phyloP scores from a whole-genome alignment of 2,329 filamentous ascomycete genomes.

The Gremmenia infestans region DNA sequence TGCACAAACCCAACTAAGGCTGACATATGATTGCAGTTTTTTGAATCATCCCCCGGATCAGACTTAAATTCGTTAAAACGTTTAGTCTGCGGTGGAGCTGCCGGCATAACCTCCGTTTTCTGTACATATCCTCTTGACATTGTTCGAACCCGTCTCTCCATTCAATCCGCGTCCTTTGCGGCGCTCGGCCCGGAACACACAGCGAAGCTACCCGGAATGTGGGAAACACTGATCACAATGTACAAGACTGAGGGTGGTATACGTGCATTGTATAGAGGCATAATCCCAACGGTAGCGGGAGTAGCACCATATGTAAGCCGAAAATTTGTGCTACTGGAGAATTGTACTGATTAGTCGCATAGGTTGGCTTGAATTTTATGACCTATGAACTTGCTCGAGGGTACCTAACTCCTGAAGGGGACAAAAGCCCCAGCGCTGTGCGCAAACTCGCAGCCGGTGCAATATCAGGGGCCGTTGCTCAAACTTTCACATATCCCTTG shows the following conservation, averaged over 20 bases:
- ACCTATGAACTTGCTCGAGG: constrained; percentile 86
- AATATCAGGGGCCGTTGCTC: constrained; percentile 90
- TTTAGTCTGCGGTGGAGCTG: constrained; percentile 82
- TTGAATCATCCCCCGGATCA: constrained; percentile 69
- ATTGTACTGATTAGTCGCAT: constrained; percentile 1
- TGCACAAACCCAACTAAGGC: constrained; percentile 1
- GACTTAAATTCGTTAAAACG: constrained; percentile 70
- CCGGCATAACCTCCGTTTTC: constrained; percentile 91
- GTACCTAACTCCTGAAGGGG: constrained; percentile 80
- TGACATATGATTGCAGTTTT: constrained; percentile 48
- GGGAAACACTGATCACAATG: constrained; percentile 74
- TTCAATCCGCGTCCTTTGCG: constrained; percentile 93
- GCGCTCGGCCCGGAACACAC: constrained; percentile 60
- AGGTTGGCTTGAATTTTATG: constrained; percentile 98
- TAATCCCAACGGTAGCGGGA: constrained; percentile 87
- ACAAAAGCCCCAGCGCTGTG: constrained; percentile 71
- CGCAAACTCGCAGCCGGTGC: constrained; percentile 88
- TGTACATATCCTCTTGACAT: constrained; percentile 97
- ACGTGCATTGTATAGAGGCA: constrained; percentile 83
- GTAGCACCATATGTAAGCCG: constrained; percentile 84
- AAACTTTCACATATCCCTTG: constrained; percentile 98
- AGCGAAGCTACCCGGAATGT: constrained; percentile 82
- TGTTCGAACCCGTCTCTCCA: constrained; percentile 89
- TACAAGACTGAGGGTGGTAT: constrained; percentile 88
- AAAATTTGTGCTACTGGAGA: constrained; percentile 24